Evolutionary conservation across 331 rosid genomes (phyloP).

Genomic region (Rosa hybrid): DNA sequence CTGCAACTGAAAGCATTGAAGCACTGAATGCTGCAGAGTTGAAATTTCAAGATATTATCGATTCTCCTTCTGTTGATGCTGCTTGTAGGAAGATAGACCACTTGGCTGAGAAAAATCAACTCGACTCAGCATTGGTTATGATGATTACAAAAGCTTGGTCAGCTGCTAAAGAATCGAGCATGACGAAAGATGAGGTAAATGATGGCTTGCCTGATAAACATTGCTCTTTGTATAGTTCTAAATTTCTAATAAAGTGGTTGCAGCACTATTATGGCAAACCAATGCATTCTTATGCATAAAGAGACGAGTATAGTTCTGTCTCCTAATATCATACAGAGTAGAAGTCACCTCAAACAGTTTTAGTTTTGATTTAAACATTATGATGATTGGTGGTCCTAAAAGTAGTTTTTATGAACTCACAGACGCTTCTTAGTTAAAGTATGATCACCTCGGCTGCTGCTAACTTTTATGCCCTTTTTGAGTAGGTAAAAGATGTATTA

Average conservation of each 20-base stretch:
- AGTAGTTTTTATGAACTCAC: background rate
- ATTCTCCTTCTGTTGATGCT: constrained; percentile 79
- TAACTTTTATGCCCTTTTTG: background rate
- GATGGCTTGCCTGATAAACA: constrained; percentile 11
- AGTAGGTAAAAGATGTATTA: constrained; percentile 75
- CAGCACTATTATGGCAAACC: background rate
- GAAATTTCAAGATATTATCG: constrained; percentile 87
- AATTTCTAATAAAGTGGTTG: background rate
- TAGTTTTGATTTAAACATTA: background rate
- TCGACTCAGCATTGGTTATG: constrained; percentile 84
- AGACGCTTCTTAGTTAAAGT: background rate
- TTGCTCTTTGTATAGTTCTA: background rate
- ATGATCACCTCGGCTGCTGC: background rate
- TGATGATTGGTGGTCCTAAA: background rate
- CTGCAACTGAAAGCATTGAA: constrained; percentile 78
- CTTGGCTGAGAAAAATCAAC: constrained; percentile 85
- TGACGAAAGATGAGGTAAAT: constrained; percentile 83
- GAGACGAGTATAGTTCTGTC: background rate
- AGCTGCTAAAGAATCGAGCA: constrained; percentile 83
- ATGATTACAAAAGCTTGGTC: constrained; percentile 99
- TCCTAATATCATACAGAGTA: background rate
- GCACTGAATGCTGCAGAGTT: constrained; percentile 81
- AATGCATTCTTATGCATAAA: background rate
- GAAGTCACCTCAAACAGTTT: background rate
- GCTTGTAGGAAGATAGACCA: constrained; percentile 94